phyloP scores from a whole-genome alignment of 345 rosid genomes.

The Ricinus communis region DNA sequence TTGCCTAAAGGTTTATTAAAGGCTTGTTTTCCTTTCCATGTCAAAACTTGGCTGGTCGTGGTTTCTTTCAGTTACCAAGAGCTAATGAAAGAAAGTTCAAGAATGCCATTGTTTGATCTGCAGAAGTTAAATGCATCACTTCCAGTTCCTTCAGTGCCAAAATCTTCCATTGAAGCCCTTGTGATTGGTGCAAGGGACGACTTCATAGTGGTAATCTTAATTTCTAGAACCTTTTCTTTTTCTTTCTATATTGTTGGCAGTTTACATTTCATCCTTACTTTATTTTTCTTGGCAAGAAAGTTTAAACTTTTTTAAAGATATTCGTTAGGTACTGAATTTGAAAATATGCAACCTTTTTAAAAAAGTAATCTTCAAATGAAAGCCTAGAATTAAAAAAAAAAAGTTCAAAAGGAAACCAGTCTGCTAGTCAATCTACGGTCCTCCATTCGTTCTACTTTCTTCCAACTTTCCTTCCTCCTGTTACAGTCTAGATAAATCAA shows the following conservation, averaged over 20 bases:
- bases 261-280: too few species aligned
- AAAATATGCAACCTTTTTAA: background rate
- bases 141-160: slow-evolving; percentile 65
- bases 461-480: too few species aligned
- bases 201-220: slow-evolving; percentile 70
- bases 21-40: background rate
- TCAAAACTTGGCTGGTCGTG: slow-evolving; percentile 8
- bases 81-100: slow-evolving; percentile 75
- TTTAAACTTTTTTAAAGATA: background rate
- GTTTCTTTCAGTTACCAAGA: slow-evolving; percentile 64
- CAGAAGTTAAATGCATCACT: slow-evolving; percentile 83
- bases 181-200: slow-evolving; percentile 77
- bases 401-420: background rate
- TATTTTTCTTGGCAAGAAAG: background rate
- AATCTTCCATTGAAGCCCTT: slow-evolving; percentile 48
- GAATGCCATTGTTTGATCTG: slow-evolving; percentile 72
- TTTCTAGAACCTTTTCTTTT: slow-evolving; percentile 2
- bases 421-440: background rate
- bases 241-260: background rate
- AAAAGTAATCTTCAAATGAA: background rate
- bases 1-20: background rate
- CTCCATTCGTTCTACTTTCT: background rate
- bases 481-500: too few species aligned
- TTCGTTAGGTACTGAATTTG: background rate
- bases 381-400: background rate